Evolutionary conservation across 768 basidiomycete species (phyloP), one percentile per base, ranked within the genome.

Genomic region (Panaeolus papilionaceus): DNA sequence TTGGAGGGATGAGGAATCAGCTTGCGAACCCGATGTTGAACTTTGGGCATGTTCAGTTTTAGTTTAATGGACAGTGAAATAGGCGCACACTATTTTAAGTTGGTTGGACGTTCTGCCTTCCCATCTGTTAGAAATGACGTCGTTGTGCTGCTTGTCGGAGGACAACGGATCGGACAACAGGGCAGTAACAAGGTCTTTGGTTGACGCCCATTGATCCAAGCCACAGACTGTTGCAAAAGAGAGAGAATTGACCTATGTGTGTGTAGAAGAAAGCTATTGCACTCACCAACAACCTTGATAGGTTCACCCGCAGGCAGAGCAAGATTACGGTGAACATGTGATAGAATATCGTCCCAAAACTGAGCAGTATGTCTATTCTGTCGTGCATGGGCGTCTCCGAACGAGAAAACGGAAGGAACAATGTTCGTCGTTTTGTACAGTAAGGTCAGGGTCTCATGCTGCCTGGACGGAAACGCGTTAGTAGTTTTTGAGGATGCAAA

Each of bases 91-190:
- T 45, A 86, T 83, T 9, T 77, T 78, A 23, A 85, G 72, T 47
- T 71, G 76, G 18, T 73, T 68, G 58, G 70, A 71, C 42, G 70
- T 65, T 42, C 64, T 63, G 23, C 73, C 68, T 47, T 77, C 74
- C 88, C 91, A 90, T 38, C 92, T 82, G 45, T 80, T 80, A 82
- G 26, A 92, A 58, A 58, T 58, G 54, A 58, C 26, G 54, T 58
- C 76, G 62, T 80, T 82, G 67, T 84, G 81, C 4, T 75, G 72
- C 28, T 79, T 67, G 69, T 87, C 84, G n/a, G 87, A 86, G 2
- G 82, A 80, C 70, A 94, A 85, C 14, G 92, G 92, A 64, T 93
- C 88, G 51, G 89, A 85, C 16, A 94, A 79, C 40, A 94, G 81
- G 7, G 92, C 91, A 4, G 88, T 88, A 20, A 94, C 85, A 4